A percentile compares a stretch with the other conserved stretches of the same genome.
Conservation (phyloP, 768 basidiomycete species). For the Zangia roseola region DNA sequence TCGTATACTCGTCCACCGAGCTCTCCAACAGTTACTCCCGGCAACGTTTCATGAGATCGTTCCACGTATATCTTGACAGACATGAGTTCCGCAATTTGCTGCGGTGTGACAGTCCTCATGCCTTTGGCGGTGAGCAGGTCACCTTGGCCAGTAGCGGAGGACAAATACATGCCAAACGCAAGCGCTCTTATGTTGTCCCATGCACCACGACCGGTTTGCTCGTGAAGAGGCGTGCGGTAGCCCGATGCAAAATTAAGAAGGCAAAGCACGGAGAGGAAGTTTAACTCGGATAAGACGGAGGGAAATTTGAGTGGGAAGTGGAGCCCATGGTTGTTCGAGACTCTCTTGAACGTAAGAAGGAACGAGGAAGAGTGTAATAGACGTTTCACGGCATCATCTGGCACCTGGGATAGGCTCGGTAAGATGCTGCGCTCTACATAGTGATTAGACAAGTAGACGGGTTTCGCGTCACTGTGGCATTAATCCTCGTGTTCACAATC, state of each 20-base stretch:
- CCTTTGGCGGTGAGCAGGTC: constrained; percentile 68
- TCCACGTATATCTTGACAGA: constrained; percentile 69
- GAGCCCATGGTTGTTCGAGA: constrained; percentile 66
- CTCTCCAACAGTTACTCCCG: constrained; percentile 71
- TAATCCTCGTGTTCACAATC: background rate
- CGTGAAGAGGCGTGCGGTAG: constrained; percentile 72
- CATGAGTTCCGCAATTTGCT: constrained; percentile 72
- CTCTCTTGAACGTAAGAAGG: constrained; percentile 55
- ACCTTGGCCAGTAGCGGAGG: constrained; percentile 51
- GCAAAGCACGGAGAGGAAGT: constrained; percentile 73
- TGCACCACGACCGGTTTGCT: constrained; percentile 72
- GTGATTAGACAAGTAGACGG: background rate
- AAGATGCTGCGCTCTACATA: constrained; percentile 3
- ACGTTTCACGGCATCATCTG: constrained; percentile 52
- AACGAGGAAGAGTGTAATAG: constrained; percentile 67
- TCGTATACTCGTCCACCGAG: constrained; percentile 73
- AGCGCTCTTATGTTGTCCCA: constrained; percentile 82
- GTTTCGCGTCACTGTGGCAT: background rate
- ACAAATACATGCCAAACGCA: constrained; percentile 68
- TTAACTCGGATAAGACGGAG: constrained; percentile 71
- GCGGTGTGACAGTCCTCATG: constrained; percentile 50
- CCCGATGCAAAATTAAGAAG: constrained; percentile 84
- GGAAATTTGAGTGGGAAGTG: constrained; percentile 79
- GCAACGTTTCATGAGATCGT: constrained; percentile 62
- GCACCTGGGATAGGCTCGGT: constrained; percentile 45